These are phyloP conservation scores for Yamadazyma ubonensis DNA, from an alignment of 805 yeast species.

Conservation along the genomic window DNA sequence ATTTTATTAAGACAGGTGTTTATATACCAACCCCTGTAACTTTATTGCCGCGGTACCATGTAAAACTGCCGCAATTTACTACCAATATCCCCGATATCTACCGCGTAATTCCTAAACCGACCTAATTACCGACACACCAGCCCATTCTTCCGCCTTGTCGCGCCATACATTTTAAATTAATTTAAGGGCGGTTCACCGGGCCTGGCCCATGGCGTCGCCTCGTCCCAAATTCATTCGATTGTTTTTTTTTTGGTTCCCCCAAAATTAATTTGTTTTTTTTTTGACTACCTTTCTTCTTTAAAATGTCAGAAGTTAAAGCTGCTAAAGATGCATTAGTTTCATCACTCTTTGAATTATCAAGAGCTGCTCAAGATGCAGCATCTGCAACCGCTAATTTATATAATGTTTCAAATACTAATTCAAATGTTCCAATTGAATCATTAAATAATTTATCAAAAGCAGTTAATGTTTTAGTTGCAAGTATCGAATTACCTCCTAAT, in stretches of 20 bases:
- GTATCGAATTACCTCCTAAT: slow-evolving; percentile 19
- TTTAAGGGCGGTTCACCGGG: background rate
- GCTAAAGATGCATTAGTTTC: slow-evolving; percentile 49
- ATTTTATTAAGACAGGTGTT: too few relatives aligned
- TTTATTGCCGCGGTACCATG: too few relatives aligned
- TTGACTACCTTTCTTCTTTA: slow-evolving; percentile 1
- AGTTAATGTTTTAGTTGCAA: slow-evolving; percentile 24
- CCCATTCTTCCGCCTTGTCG: background rate
- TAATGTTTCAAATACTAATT: slow-evolving; percentile 9
- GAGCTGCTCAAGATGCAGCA: slow-evolving; percentile 85
- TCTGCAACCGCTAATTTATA: slow-evolving; percentile 57
- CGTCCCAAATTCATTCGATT: background rate
- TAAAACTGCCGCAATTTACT: too few relatives aligned
- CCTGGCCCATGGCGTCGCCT: background rate
- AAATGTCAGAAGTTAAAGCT: slow-evolving; percentile 15
- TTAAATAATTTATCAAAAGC: slow-evolving; percentile 36
- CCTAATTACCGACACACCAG: background rate
- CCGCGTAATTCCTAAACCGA: too few relatives aligned
- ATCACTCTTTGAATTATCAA: slow-evolving; percentile 76
- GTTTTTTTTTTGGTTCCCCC: too few relatives aligned
- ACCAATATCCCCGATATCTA: too few relatives aligned
- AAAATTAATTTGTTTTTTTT: background rate
- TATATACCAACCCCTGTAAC: too few relatives aligned
- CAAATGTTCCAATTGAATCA: slow-evolving; percentile 11
- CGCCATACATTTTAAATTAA: background rate